Evolutionary conservation across 441 rosid genomes (phyloP).

Genomic region (Omphalea diandra): DNA sequence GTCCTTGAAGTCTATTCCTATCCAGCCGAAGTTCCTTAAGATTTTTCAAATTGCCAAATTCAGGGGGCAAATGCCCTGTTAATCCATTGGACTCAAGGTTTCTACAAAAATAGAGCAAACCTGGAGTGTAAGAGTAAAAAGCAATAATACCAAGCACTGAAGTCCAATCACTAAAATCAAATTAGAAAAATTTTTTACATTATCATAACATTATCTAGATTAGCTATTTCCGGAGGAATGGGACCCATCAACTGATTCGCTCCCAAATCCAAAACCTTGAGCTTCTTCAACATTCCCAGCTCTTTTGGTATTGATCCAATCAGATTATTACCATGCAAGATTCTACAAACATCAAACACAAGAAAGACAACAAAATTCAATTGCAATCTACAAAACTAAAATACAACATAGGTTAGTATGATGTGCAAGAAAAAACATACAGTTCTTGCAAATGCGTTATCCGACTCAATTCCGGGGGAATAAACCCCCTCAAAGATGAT

Average conservation of each 20-base stretch:
- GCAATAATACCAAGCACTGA: slow-evolving; percentile 2
- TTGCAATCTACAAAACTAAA: background rate
- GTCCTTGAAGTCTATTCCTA: slow-evolving; percentile 83
- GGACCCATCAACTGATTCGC: slow-evolving; percentile 75
- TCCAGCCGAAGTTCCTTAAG: slow-evolving; percentile 75
- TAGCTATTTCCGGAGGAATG: slow-evolving; percentile 82
- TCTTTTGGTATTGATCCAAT: slow-evolving; percentile 85
- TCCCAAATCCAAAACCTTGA: slow-evolving; percentile 87
- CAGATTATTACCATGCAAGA: slow-evolving; percentile 66
- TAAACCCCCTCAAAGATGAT: slow-evolving; percentile 73
- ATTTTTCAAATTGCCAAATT: slow-evolving; percentile 68
- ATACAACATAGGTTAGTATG: background rate
- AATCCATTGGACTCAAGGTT: slow-evolving; percentile 91
- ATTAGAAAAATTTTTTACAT: slow-evolving; percentile 38
- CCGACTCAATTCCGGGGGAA: slow-evolving; percentile 80
- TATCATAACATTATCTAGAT: slow-evolving; percentile 44
- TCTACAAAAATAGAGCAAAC: slow-evolving; percentile 42
- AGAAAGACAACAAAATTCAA: slow-evolving; percentile 22
- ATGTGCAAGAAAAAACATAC: slow-evolving; percentile 38
- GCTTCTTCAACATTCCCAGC: slow-evolving; percentile 67
- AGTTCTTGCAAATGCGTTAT: slow-evolving; percentile 68
- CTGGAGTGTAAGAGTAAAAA: slow-evolving; percentile 20
- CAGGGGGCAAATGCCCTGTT: slow-evolving; percentile 69
- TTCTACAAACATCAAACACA: slow-evolving; percentile 46
- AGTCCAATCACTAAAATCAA: slow-evolving; percentile 3